A percentile compares a stretch with the other conserved stretches of the same genome.
Evolutionary conservation across 2,329 filamentous ascomycete species (phyloP).

Genomic region (Graphilbum sp.): DNA sequence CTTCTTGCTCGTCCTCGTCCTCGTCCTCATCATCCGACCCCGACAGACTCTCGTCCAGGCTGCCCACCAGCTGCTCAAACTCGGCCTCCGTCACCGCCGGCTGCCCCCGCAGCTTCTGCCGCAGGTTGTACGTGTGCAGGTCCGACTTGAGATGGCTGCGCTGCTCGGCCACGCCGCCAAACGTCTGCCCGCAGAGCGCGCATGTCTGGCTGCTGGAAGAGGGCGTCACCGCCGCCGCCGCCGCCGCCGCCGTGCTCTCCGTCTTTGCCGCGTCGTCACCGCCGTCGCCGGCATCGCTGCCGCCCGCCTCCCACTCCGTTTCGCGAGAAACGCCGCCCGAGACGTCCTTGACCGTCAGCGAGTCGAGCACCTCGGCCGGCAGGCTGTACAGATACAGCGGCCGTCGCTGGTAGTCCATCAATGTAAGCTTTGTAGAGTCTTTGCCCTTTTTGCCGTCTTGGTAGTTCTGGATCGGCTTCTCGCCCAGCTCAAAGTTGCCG

Average conservation of each 20-base stretch:
- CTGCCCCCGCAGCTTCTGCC: slow-evolving; percentile 67
- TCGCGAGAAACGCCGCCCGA: slow-evolving; percentile 10
- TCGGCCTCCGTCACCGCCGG: slow-evolving; percentile 60
- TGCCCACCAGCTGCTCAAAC: slow-evolving; percentile 72
- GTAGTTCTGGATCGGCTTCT: no score
- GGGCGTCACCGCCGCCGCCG: slow-evolving; percentile 3
- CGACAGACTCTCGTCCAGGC: slow-evolving; percentile 82
- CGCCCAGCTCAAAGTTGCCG: no score
- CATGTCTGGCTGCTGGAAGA: slow-evolving; percentile 55
- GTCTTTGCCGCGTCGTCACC: slow-evolving; percentile 7
- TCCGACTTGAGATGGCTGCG: slow-evolving; percentile 78
- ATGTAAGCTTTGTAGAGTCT: no score
- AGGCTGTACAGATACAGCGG: slow-evolving; percentile 60
- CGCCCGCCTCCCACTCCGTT: no score
- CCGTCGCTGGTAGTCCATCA: slow-evolving; percentile 9
- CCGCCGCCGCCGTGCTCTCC: slow-evolving; percentile 7
- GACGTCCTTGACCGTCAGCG: slow-evolving; percentile 42
- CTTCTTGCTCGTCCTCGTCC: not conserved
- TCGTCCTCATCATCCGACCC: slow-evolving; percentile 54
- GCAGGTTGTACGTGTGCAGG: slow-evolving; percentile 85
- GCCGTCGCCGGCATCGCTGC: no score
- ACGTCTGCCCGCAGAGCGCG: slow-evolving; percentile 59
- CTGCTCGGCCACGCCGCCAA: slow-evolving; percentile 62
- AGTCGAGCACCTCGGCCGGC: slow-evolving; percentile 54
- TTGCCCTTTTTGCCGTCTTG: no score